These are phyloP conservation scores for Daldinia concentrica DNA, from an alignment of 495 filamentous ascomycete species.

Conservation along the genomic window DNA sequence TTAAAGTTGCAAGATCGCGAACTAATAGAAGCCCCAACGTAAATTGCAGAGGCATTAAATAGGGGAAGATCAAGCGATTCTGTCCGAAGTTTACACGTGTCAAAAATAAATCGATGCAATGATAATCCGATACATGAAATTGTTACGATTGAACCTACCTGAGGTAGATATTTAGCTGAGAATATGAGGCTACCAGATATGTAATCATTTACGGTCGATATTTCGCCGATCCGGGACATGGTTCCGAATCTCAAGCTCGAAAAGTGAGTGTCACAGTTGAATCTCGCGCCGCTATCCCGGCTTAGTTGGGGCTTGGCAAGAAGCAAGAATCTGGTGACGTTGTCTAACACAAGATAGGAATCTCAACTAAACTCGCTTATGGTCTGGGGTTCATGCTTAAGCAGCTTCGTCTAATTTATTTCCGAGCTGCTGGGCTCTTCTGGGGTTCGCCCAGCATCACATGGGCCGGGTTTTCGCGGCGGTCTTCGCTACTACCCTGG, in stretches of 20 bases:
- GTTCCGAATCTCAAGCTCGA: constrained; percentile 9
- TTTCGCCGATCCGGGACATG: constrained; percentile 20
- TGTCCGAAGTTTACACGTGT: background rate
- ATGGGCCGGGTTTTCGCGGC: background rate
- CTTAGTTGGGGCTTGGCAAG: constrained; percentile 8
- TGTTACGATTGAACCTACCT: background rate
- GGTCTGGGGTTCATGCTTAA: constrained; percentile 1
- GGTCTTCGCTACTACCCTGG: background rate
- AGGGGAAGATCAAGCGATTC: background rate
- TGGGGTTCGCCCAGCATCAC: constrained; percentile 1
- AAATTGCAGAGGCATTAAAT: background rate
- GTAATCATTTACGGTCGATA: background rate
- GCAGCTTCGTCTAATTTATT: constrained; percentile 29
- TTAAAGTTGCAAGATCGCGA: background rate
- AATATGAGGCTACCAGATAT: background rate
- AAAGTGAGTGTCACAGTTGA: background rate
- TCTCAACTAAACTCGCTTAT: background rate
- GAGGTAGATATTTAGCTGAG: background rate
- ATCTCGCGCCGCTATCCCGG: constrained; percentile 31
- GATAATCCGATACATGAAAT: background rate
- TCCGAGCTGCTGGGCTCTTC: constrained; percentile 20
- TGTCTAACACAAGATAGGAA: background rate
- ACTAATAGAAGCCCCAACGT: background rate
- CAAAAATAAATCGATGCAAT: background rate
- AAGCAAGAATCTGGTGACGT: constrained; percentile 2